Conservation (phyloP, 139 green algal species). For the Micromonas commoda region DNA sequence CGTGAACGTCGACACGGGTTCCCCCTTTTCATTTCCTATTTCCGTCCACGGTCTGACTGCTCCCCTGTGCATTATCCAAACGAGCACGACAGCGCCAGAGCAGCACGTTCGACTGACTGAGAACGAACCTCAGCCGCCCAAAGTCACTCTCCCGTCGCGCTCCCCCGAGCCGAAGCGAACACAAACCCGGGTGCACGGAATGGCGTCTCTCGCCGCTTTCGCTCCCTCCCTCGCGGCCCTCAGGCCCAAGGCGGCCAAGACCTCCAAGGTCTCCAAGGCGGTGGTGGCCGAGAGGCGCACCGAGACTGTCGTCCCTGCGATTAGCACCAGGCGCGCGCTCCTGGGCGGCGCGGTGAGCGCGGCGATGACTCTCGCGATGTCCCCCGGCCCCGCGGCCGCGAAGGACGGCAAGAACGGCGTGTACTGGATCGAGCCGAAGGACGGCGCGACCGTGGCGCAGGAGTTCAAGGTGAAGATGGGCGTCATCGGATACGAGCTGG, state of each 20-base stretch:
- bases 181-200: too few species aligned
- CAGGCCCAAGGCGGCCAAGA: not conserved
- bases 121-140: too few species aligned
- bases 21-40: too few species aligned
- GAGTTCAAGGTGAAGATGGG: slow-evolving; percentile 20
- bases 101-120: too few species aligned
- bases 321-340: not conserved
- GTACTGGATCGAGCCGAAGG: slow-evolving; percentile 11
- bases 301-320: too few species aligned
- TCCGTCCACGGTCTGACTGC: too few species aligned
- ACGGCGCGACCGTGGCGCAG: not conserved
- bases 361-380: slow-evolving; percentile 2
- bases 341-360: not conserved
- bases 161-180: too few species aligned
- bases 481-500: slow-evolving; percentile 24
- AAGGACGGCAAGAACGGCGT: slow-evolving; percentile 26
- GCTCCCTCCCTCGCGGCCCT: not conserved
- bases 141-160: too few species aligned
- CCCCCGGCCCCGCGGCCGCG: not conserved
- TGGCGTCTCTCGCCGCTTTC: not conserved
- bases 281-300: not conserved
- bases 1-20: too few species aligned
- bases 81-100: too few species aligned
- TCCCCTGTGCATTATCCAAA: too few species aligned
- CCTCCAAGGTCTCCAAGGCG: too few species aligned